Base-by-base conservation (phyloP, 345 rosid species). In the Eucalyptus curtisii region DNA sequence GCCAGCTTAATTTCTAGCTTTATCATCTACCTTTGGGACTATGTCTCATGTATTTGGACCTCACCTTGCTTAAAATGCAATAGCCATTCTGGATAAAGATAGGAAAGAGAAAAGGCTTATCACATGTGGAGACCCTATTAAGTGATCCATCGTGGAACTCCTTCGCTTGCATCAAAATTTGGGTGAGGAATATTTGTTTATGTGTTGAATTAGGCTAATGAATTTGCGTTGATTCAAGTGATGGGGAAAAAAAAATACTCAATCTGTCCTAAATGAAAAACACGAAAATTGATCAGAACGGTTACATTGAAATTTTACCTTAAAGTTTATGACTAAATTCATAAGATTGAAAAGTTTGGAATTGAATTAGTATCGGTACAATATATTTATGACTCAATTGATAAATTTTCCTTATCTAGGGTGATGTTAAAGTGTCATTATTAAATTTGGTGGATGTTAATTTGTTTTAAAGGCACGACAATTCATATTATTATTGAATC, bases 301-400 rank as follows among this genome's bases (percentile, higher is more conserved):
- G 0, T n/a, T n/a, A 64, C 20, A 7, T n/a, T 64, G 10, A 64
- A 64, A 64, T 64, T 64, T 64, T 0, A 31, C 1, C 45, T 1
- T 3, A 68, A 66, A 8, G 2, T 71, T 19, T 37, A 17, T 0
- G 13, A 68, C 3, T 64, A 64, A 64, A 64, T 64, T 0, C 0
- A 31, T 13, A 61, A 61, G 13, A 13, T 61, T 61, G 0, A 61
- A 64, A 2, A n/a, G 5, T 0, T n/a, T 15, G 1, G 1, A 3
- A 66, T 8, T 33, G 13, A 17, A 33, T 68, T 68, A 2, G 6
- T 14, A n/a, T 64, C 1, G 0, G 2, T 7, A 8, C 5, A 31
- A 4, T n/a, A 64, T n/a, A 6, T 64, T 64, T 7, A 64, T 4
- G 10, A 64, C 19, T 7, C 10, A n/a, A 13, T 14, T 7, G 10